Evolutionary conservation across 139 green algal genomes (phyloP).

Genomic region (Deuterostichococcus epilithicus): DNA sequence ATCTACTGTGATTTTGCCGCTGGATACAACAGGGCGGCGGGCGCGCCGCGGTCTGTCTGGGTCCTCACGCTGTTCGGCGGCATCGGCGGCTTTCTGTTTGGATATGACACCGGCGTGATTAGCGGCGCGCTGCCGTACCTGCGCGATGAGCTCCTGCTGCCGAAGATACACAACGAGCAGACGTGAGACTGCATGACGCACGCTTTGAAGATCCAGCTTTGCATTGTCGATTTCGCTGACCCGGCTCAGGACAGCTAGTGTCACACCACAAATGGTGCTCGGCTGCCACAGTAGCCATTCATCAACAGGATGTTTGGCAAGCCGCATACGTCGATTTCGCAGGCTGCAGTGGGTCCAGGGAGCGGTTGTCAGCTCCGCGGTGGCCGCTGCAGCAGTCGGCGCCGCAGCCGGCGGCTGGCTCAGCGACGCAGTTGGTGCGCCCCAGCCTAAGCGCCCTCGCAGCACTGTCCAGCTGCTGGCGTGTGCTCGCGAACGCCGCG

Average conservation of each 20-base stretch:
- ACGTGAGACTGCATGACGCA: not conserved
- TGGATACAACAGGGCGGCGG: not conserved
- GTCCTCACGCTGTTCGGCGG: slow-evolving; percentile 5
- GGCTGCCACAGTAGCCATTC: no score
- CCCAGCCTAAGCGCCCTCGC: not conserved
- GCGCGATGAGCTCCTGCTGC: slow-evolving; percentile 53
- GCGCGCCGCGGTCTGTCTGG: not conserved
- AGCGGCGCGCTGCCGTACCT: slow-evolving; percentile 72
- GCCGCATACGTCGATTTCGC: not conserved
- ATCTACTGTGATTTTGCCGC: no score
- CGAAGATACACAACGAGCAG: slow-evolving; percentile 8
- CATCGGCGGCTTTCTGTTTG: slow-evolving; percentile 48
- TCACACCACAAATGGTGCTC: no score
- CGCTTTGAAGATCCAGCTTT: no score
- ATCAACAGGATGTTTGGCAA: no score
- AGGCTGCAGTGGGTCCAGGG: slow-evolving; percentile 36
- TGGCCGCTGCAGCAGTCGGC: slow-evolving; percentile 42
- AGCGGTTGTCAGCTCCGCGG: slow-evolving; percentile 45
- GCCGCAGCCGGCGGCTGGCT: slow-evolving; percentile 45
- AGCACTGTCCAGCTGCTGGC: not conserved
- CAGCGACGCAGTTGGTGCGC: slow-evolving; percentile 37
- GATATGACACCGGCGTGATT: slow-evolving; percentile 54
- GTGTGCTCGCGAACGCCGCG: no score
- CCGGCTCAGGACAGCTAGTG: no score
- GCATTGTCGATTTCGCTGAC: no score